These are phyloP conservation scores for Grosmannia clavigera DNA, from an alignment of 2,329 filamentous ascomycete species.

Conservation along the genomic window DNA sequence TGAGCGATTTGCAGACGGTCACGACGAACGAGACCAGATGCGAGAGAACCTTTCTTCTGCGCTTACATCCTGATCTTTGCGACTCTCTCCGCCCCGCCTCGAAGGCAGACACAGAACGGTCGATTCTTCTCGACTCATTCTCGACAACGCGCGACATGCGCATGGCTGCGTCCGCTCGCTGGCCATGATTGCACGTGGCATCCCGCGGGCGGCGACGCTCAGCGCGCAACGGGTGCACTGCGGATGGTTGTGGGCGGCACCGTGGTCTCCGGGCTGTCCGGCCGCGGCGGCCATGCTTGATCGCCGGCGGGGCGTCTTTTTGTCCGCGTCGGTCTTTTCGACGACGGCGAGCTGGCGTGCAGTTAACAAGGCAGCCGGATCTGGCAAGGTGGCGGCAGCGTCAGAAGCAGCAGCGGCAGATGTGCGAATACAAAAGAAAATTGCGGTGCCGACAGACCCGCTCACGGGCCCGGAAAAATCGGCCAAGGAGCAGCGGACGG, in stretches of 20 bases:
- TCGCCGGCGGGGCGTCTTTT: neutral
- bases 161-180: neutral
- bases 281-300: neutral
- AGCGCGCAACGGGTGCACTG: slow-evolving; percentile 3
- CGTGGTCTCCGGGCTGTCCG: neutral
- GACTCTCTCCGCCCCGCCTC: neutral
- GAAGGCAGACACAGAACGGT: too few species aligned
- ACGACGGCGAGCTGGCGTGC: neutral
- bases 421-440: neutral
- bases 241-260: neutral
- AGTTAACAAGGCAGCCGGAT: neutral
- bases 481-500: slow-evolving; percentile 81
- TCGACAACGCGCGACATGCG: neutral
- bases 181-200: slow-evolving; percentile 9
- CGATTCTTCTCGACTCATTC: neutral
- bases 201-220: slow-evolving; percentile 10
- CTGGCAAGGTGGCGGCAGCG: neutral
- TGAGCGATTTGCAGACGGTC: too few species aligned
- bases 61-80: neutral
- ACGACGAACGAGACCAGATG: neutral
- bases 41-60: neutral
- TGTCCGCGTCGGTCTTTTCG: neutral
- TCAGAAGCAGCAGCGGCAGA: too few species aligned
- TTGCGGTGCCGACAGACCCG: slow-evolving; percentile 28
- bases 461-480: slow-evolving; percentile 55